Base-by-base conservation (phyloP, 129 eudicot genomes). In the Tanacetum coccineum region DNA sequence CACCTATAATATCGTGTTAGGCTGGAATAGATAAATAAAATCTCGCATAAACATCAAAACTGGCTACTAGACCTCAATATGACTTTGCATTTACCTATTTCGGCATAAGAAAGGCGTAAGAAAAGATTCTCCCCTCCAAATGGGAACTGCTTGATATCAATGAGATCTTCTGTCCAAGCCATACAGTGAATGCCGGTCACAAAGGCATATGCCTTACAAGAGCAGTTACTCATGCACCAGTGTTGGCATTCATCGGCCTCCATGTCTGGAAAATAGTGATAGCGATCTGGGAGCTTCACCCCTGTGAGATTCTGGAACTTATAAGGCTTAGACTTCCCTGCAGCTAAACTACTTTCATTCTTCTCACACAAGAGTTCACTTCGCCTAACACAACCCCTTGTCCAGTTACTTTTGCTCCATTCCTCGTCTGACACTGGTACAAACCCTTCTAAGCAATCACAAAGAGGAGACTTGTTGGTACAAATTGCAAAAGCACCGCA, bases 201-300 rank as follows among this genome's bases (percentile, higher is more conserved):
- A 49, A 47, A 68, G 9, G 87, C 57, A 82, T 78, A 82, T 13
- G 81, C 83, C 21, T 46, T 28, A 51, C 87, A 82, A 11, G 83
- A 78, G 51, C 83, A 78, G 57, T 66, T 82, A 18, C 14, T 54
- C 57, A 70, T 64, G 75, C 88, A 83, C 71, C 11, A 12, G 2
- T 19, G 8, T 3, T 26, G 59, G 59, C 82, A 80, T 8, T 32
- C 67, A 17, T 47, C 6, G 4, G 49, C 47, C 11, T 59, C 72
- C 6, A 3, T 54, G 20, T 48, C 5, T 17, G 40, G 10, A 51
- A 52, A 49, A 65, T 40, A 73, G 40, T 71, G 64, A 19, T 54
- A 50, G 17, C 52, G 71, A 67, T 60, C 81, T 13, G 79, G 70
- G 57, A 81, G 70, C 25, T 64, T 76, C 40, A 64, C 59, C 59